A percentile compares a stretch with the other conserved stretches of the same genome.
phyloP scores from a whole-genome alignment of 495 filamentous ascomycete species.

The Aspergillus cristatus region DNA sequence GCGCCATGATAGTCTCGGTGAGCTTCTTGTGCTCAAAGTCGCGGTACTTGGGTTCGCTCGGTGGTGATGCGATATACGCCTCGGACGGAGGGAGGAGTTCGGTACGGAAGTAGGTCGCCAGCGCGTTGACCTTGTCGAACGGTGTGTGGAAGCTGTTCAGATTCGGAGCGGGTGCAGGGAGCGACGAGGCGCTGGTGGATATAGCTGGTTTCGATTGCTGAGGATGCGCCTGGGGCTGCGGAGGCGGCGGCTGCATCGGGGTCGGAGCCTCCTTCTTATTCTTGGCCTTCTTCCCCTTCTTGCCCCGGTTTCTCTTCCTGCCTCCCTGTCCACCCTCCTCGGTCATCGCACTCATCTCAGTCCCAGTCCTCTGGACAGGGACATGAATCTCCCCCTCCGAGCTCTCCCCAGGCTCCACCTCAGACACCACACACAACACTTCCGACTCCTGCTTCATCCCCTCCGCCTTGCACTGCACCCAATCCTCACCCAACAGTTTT shows the following conservation, averaged over 20 bases:
- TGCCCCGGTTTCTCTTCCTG: constrained; percentile 31
- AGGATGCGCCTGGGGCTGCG: constrained; percentile 1
- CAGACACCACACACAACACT: constrained; percentile 54
- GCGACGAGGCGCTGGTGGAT: constrained; percentile 4
- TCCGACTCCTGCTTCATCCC: constrained; percentile 75
- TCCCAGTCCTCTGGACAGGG: too few relatives aligned
- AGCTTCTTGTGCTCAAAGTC: constrained; percentile 72
- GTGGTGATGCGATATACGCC: constrained; percentile 55
- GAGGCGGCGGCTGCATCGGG: constrained; percentile 15
- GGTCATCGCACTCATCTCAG: neutral
- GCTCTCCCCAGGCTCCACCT: constrained; percentile 37
- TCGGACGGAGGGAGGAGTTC: constrained; percentile 58
- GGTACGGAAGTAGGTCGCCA: constrained; percentile 57
- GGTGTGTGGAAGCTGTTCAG: constrained; percentile 32
- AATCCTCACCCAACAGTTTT: constrained; percentile 58
- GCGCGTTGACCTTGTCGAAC: constrained; percentile 61
- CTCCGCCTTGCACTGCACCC: constrained; percentile 57
- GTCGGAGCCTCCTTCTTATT: constrained; percentile 35
- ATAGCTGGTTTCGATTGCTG: neutral
- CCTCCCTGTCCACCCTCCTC: constrained; percentile 6
- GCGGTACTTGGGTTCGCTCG: constrained; percentile 58
- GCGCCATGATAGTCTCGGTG: constrained; percentile 72
- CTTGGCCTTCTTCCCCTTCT: constrained; percentile 29
- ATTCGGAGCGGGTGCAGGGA: constrained; percentile 29
- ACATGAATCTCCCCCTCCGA: constrained; percentile 36